Percentiles rank a stretch among this genome's conserved stretches.
phyloP scores from a whole-genome alignment of 306 rosid genomes.

The Sphenostylis stenocarpa region DNA sequence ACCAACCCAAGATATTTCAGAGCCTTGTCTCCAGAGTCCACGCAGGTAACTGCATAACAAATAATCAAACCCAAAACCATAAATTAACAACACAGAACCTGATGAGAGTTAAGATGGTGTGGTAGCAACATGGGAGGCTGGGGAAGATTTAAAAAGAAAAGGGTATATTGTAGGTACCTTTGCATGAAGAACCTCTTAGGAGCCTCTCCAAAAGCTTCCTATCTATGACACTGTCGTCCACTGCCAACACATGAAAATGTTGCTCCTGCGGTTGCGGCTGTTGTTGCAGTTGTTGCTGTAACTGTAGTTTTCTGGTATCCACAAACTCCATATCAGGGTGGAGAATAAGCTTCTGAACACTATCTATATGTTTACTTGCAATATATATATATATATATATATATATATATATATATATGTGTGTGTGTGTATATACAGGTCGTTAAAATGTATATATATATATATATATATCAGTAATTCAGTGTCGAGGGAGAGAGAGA shows the following conservation, averaged over 20 bases:
- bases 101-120: background rate
- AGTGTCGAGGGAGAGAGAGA: background rate
- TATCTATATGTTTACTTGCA: background rate
- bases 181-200: slow-evolving; percentile 70
- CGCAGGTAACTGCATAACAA: slow-evolving; percentile 70
- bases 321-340: slow-evolving; percentile 46
- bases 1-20: slow-evolving; percentile 74
- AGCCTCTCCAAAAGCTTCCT: slow-evolving; percentile 88
- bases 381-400: background rate
- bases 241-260: slow-evolving; percentile 94
- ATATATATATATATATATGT: background rate
- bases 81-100: background rate
- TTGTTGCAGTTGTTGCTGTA: background rate
- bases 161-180: slow-evolving; percentile 54
- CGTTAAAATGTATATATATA: background rate
- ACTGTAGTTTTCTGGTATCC: slow-evolving; percentile 29
- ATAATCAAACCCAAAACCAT: background rate
- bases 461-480: background rate
- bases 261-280: slow-evolving; percentile 24
- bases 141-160: background rate
- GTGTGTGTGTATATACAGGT: too few relatives aligned
- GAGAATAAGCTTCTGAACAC: background rate
- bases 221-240: slow-evolving; percentile 79
- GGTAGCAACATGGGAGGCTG: background rate
- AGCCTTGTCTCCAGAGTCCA: slow-evolving; percentile 96